Evolutionary conservation across 179 eudicot species (phyloP).

Genomic region (Silene vulgaris): DNA sequence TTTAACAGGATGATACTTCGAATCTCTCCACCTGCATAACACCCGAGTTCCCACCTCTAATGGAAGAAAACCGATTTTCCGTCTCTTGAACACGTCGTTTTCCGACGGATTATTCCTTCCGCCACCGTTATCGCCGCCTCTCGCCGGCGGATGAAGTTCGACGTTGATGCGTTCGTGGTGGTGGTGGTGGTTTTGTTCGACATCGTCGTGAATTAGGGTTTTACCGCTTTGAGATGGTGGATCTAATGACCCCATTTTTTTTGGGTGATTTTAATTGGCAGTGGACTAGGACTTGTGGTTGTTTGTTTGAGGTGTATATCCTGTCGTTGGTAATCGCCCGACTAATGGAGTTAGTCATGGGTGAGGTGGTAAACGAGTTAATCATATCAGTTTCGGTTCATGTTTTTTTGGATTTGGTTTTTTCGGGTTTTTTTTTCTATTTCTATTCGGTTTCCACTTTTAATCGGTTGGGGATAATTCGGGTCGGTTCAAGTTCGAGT

Average conservation of each 20-base stretch:
- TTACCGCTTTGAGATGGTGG: constrained; percentile 48
- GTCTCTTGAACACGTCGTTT: constrained; percentile 35
- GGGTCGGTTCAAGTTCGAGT: too few species aligned
- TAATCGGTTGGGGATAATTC: too few species aligned
- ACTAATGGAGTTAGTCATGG: too few species aligned
- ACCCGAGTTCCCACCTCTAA: constrained; percentile 92
- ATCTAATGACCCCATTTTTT: constrained; percentile 58
- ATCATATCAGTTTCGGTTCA: too few species aligned
- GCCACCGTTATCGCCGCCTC: constrained; percentile 17
- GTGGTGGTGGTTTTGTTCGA: constrained; percentile 26
- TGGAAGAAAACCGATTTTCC: constrained; percentile 42
- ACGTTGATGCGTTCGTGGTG: constrained; percentile 6
- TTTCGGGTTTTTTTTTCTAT: too few species aligned
- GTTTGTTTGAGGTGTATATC: too few species aligned
- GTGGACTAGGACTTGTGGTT: too few species aligned
- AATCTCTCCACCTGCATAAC: constrained; percentile 81
- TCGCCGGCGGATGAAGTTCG: constrained; percentile 26
- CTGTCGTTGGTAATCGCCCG: too few species aligned
- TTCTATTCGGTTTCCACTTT: too few species aligned
- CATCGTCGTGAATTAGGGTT: constrained; percentile 30
- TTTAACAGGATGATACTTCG: constrained; percentile 72
- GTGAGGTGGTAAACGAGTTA: too few species aligned
- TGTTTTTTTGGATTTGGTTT: too few species aligned
- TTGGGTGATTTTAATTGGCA: not conserved
- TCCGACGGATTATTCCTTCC: constrained; percentile 23